phyloP scores from a whole-genome alignment of 805 yeast genomes.

The Hanseniaspora pseudoguilliermondii region DNA sequence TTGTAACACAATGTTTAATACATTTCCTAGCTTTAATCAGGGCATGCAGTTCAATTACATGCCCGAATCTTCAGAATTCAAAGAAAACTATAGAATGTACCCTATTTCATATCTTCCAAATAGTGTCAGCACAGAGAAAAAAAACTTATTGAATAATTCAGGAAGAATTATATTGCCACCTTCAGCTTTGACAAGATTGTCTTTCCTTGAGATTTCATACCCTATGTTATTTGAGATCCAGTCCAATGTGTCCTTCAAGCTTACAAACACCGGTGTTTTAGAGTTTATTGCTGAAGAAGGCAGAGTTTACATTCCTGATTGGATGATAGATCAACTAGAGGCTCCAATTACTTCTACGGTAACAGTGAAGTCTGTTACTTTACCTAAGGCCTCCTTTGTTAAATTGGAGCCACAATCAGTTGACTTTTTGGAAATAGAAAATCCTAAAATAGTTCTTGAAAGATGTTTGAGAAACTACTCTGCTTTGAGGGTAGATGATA shows the following conservation, averaged over 20 bases:
- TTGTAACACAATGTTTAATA: slow-evolving; percentile 22
- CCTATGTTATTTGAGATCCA: slow-evolving; percentile 86
- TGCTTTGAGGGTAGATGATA: slow-evolving; percentile 70
- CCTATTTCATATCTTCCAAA: slow-evolving; percentile 72
- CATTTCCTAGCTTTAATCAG: slow-evolving; percentile 26
- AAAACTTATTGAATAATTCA: slow-evolving; percentile 76
- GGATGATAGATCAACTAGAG: slow-evolving; percentile 80
- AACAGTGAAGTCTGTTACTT: slow-evolving; percentile 59
- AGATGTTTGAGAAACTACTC: slow-evolving; percentile 83
- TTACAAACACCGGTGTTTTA: slow-evolving; percentile 84
- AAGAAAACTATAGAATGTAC: slow-evolving; percentile 82
- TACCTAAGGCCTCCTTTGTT: slow-evolving; percentile 78
- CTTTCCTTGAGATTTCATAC: slow-evolving; percentile 82
- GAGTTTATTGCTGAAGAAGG: slow-evolving; percentile 98
- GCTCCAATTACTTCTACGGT: slow-evolving; percentile 71
- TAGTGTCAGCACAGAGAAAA: slow-evolving; percentile 28
- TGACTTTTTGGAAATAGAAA: slow-evolving; percentile 83
- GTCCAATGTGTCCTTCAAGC: slow-evolving; percentile 47
- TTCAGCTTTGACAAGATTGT: slow-evolving; percentile 74
- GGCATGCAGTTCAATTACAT: slow-evolving; percentile 22
- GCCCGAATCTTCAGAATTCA: slow-evolving; percentile 40
- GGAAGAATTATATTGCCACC: slow-evolving; percentile 94
- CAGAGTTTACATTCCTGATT: slow-evolving; percentile 81
- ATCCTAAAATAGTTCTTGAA: slow-evolving; percentile 93
- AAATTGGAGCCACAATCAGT: slow-evolving; percentile 91